A percentile compares a stretch with the other conserved stretches of the same genome.
Conservation (phyloP, 2,329 filamentous ascomycete genomes). For the Phyllosticta ampelicida region DNA sequence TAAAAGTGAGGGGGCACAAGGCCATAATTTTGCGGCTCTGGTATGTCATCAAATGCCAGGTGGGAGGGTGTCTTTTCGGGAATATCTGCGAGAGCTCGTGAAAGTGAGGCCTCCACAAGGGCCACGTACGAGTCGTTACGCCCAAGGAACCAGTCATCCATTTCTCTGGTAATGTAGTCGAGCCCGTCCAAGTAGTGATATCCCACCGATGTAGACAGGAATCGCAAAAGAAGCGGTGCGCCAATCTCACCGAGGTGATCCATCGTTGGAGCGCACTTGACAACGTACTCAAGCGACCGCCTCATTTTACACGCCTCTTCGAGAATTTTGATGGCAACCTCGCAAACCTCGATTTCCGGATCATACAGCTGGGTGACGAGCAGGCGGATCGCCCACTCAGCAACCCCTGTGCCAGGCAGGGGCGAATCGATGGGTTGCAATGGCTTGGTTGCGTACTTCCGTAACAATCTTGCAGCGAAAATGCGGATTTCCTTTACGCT, state of each 20-base stretch:
- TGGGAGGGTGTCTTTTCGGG: constrained; percentile 45
- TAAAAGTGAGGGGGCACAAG: constrained; percentile 94
- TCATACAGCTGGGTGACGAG: constrained; percentile 98
- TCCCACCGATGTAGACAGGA: constrained; percentile 89
- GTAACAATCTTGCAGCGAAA: constrained; percentile 72
- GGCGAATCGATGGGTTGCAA: constrained; percentile 31
- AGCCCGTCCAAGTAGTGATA: constrained; percentile 95
- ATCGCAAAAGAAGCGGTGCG: constrained; percentile 80
- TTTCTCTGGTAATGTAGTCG: constrained; percentile 98
- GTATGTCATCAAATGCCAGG: constrained; percentile 31
- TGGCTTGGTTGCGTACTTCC: constrained; percentile 67
- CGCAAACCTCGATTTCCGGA: constrained; percentile 91
- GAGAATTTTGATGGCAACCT: constrained; percentile 90
- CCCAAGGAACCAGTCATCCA: constrained; percentile 99
- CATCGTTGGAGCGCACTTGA: constrained; percentile 86
- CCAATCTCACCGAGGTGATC: constrained; percentile 96
- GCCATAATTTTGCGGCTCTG: constrained; percentile 41
- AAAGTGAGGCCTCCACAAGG: constrained; percentile 89
- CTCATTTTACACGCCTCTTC: constrained; percentile 96
- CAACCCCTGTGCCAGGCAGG: constrained; percentile 47
- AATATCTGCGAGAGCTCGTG: constrained; percentile 63
- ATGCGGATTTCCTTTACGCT: constrained; percentile 87
- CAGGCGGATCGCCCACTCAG: constrained; percentile 91
- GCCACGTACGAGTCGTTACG: constrained; percentile 94
- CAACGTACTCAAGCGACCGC: constrained; percentile 84